Evolutionary conservation across 768 basidiomycete genomes (phyloP).

Genomic region (Podaxis carcinomalis): DNA sequence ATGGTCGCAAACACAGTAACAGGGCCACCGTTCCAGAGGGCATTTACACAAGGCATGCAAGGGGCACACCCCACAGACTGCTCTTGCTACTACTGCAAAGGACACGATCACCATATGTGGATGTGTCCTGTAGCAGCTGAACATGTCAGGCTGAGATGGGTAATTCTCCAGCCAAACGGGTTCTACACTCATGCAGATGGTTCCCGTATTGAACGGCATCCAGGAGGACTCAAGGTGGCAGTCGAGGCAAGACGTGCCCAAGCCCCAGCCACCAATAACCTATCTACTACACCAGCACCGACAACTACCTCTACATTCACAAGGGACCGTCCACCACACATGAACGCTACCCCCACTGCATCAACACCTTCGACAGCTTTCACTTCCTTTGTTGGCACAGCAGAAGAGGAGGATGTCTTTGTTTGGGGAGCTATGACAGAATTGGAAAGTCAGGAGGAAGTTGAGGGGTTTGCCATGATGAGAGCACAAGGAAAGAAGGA

Average conservation of each 20-base stretch:
- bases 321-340: no score
- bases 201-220: neutral
- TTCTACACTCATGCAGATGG: neutral
- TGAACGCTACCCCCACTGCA: no score
- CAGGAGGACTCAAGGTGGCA: neutral
- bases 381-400: neutral
- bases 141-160: neutral
- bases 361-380: neutral
- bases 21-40: neutral
- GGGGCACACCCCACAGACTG: neutral
- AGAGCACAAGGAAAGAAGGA: constrained; percentile 5
- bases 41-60: no score
- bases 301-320: neutral
- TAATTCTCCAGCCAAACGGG: neutral
- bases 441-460: constrained; percentile 3
- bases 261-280: neutral
- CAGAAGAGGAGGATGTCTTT: neutral
- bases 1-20: neutral
- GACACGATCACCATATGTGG: neutral
- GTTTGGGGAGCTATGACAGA: constrained; percentile 7
- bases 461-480: constrained; percentile 2
- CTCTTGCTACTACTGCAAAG: neutral
- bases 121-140: neutral
- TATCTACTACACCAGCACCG: no score
- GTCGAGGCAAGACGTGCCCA: neutral